These are phyloP conservation scores for Huntiella decipiens DNA, from an alignment of 2,329 filamentous ascomycete species.

Conservation along the genomic window DNA sequence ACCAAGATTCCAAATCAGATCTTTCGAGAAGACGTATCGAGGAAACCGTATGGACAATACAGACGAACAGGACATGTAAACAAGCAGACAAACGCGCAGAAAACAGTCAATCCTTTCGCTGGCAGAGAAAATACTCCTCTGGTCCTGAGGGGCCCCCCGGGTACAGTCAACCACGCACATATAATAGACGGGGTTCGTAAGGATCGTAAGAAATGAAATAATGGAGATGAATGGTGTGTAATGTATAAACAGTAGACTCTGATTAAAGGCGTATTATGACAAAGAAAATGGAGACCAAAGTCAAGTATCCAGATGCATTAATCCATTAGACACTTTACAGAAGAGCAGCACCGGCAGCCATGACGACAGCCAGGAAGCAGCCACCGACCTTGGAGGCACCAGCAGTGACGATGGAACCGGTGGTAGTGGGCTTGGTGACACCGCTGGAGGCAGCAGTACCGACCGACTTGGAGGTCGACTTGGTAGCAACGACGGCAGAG, in stretches of 20 bases:
- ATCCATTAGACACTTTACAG: conserved; percentile 5
- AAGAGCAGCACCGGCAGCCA: conserved; percentile 6
- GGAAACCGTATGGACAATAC: too few relatives aligned
- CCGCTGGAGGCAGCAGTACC: conserved; percentile 7
- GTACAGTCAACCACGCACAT: conserved; percentile 3
- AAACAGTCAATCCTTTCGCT: not conserved
- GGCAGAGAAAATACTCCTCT: conserved; percentile 1
- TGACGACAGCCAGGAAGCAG: conserved; percentile 2
- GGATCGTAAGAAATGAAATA: conserved; percentile 11
- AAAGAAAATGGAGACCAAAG: not conserved
- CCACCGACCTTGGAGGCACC: conserved; percentile 9
- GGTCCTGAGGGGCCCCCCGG: not conserved
- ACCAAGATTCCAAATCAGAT: too few relatives aligned
- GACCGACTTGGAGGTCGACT: conserved; percentile 14
- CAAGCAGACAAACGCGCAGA: conserved; percentile 1
- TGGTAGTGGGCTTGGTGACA: conserved; percentile 1
- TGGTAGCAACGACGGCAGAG: conserved; percentile 10
- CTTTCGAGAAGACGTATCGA: too few relatives aligned
- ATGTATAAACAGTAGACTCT: too few relatives aligned
- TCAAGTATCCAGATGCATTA: not conserved
- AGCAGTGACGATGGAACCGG: conserved; percentile 9
- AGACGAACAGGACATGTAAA: not conserved
- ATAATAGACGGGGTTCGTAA: conserved; percentile 10
- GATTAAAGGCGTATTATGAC: too few relatives aligned
- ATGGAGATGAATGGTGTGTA: not conserved